phyloP scores from a whole-genome alignment of 495 filamentous ascomycete species.

The Talaromyces wortmannii region DNA sequence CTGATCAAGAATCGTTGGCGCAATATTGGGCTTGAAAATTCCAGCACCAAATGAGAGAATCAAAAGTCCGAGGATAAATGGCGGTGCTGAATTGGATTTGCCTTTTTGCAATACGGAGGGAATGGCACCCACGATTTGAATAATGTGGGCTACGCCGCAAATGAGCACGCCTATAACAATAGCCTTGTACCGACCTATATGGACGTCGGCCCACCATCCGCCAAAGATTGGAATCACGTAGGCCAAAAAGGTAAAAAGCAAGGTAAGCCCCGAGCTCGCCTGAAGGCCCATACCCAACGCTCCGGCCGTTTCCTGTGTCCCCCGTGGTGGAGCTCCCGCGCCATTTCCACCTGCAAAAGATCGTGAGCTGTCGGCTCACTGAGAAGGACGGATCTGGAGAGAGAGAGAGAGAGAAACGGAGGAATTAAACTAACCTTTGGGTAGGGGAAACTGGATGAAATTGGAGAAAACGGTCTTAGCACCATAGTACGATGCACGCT shows the following conservation, averaged over 20 bases:
- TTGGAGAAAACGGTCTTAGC: constrained; percentile 50
- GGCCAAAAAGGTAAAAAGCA: constrained; percentile 53
- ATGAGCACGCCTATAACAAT: constrained; percentile 55
- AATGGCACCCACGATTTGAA: constrained; percentile 52
- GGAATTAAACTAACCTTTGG: constrained; percentile 4
- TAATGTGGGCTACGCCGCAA: constrained; percentile 57
- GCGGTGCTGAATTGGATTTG: constrained; percentile 35
- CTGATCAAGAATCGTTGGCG: constrained; percentile 27
- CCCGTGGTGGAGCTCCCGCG: constrained; percentile 51
- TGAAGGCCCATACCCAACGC: constrained; percentile 53
- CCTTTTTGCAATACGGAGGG: constrained; percentile 48
- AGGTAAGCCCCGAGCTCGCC: constrained; percentile 46
- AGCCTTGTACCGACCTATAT: constrained; percentile 41
- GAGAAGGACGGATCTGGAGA: too few species aligned
- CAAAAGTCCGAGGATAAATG: constrained; percentile 44
- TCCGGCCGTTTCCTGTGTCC: constrained; percentile 46
- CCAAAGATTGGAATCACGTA: constrained; percentile 52
- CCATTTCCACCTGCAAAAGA: constrained; percentile 43
- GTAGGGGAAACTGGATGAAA: constrained; percentile 48
- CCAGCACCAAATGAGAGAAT: constrained; percentile 27
- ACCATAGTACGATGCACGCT: constrained; percentile 52
- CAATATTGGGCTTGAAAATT: constrained; percentile 32
- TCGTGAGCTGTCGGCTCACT: too few species aligned
- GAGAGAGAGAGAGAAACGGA: too few species aligned
- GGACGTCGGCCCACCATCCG: constrained; percentile 51